Percentiles rank a stretch among this genome's conserved stretches.
phyloP scores from a whole-genome alignment of 148 eudicot genomes.

The Chenopodium album region DNA sequence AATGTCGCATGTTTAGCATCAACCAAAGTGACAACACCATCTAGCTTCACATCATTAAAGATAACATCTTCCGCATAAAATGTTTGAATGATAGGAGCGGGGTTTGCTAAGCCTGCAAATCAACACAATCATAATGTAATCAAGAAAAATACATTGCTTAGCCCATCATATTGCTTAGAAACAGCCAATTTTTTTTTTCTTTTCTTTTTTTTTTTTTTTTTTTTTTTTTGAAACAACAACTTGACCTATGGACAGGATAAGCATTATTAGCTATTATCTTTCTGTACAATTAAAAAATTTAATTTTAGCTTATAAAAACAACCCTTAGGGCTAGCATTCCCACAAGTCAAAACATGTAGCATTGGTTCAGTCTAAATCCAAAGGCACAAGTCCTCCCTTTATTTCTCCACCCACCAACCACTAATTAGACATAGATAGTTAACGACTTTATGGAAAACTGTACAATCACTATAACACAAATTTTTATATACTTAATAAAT shows the following conservation, averaged over 20 bases:
- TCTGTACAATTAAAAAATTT: background rate
- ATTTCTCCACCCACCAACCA: background rate
- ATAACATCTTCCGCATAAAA: slow-evolving; percentile 94
- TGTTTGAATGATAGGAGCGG: slow-evolving; percentile 98
- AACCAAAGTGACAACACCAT: slow-evolving; percentile 97
- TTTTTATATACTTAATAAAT: background rate
- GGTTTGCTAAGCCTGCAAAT: slow-evolving; percentile 87
- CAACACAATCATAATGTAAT: background rate
- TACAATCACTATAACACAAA: background rate
- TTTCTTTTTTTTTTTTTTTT: too few relatives aligned
- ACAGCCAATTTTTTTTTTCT: background rate
- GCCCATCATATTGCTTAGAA: background rate
- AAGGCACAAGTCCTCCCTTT: background rate
- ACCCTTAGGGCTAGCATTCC: background rate
- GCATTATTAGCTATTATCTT: background rate
- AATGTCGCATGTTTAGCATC: slow-evolving; percentile 84
- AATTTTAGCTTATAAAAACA: background rate
- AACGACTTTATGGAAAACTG: too few relatives aligned
- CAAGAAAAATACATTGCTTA: background rate
- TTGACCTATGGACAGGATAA: background rate
- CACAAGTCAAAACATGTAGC: too few relatives aligned
- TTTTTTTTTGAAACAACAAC: background rate
- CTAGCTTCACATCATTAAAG: slow-evolving; percentile 81
- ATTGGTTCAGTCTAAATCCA: too few relatives aligned
- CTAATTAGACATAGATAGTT: too few relatives aligned